Evolutionary conservation across 208 protist species (phyloP), one percentile per base, ranked within the genome.

Genomic region (Plasmodiophora brassicae): DNA sequence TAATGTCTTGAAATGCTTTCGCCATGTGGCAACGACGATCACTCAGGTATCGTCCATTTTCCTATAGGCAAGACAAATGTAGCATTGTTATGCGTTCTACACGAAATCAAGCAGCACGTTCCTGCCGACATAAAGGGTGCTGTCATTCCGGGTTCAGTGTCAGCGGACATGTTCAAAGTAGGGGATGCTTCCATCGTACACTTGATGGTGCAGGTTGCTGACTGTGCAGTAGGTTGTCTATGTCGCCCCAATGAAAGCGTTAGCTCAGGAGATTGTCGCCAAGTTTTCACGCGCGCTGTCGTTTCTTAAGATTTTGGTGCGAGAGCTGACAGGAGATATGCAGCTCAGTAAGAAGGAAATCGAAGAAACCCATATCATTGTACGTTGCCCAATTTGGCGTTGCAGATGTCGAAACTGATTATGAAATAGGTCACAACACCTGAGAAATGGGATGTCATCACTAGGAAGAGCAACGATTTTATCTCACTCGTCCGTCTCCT

Each of bases 381-480:
- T 78, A 78, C 25, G 25, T 57, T 57, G 50, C 14, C 20, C 50
- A 57, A 57, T 25, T 57, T 28, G 14, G 25, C 50, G 50, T 25
- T 57, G 50, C 14, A 57, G 20, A 57, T 57, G 50, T 25, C 50
- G 25, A 57, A n/a, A n/a, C n/a, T n/a, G n/a, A n/a, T n/a, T n/a
- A n/a, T n/a, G n/a, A n/a, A 57, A 28, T 57, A 57, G 50, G 50
- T 90, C 1, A 98, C 97, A 14, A 99, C 98, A 20, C 99, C 99
- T 8, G 98, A 99, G 93, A 99, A 99, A 94, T 99, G 98, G 97
- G 98, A 99, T 91, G 96, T 99, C 65, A 96, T 99, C 46, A 99
- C 98, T 14, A 94, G 98, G 87, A 99, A 99, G 90, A 90, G 86
- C 1, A 93, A 92, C 84, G 95, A 97, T 41, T 90, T 94, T 36